Evolutionary conservation across 768 basidiomycete genomes (phyloP), one percentile per base, ranked within the genome.

Genomic region (Coprinopsis sp.): DNA sequence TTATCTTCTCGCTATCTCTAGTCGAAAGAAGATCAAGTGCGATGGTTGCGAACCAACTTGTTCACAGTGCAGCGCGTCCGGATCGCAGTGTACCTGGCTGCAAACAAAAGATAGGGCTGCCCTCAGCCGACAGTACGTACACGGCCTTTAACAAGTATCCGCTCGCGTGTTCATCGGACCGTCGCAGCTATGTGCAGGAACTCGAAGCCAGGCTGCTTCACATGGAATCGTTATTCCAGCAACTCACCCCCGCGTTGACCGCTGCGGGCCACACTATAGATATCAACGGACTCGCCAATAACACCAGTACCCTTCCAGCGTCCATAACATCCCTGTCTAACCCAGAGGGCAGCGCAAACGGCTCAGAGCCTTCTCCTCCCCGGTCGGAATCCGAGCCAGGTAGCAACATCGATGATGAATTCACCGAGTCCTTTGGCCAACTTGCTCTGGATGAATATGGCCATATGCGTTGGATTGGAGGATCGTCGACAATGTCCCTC

Each of bases 1-100:
- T 52, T 39, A 49, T 37, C 44, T 47, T 43, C 46, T 46, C 47
- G 51, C 53, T 46, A 55, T 47, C 33, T 42, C 27, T 63, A 90
- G 90, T 51, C 82, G 88, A 54, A 91, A 91, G 79, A 92, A 92
- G 76, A 91, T 92, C 62, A 92, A 92, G 64, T 92, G 90, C 65
- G 90, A 92, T 68, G 90, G 90, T 53, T 78, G 72, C 57, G 90
- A 92, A 60, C 90, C 90, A 11, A 85, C 83, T 10, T 92, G 90
- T 56, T 84, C 87, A 0, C 90, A 91, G 58, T 92, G 90, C 59
- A 62, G 78, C 14, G 68, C 78, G 33, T 84, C 87, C 6, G 81
- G 79, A 37, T 84, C 86, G 1, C 78, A 82, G 55, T 92, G 90
- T 60, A 88, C 86, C 34, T 92, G 90, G 90, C 71, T 91, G 33